phyloP scores from a whole-genome alignment of 129 eudicot species.

The Chrysanthemum seticuspe region DNA sequence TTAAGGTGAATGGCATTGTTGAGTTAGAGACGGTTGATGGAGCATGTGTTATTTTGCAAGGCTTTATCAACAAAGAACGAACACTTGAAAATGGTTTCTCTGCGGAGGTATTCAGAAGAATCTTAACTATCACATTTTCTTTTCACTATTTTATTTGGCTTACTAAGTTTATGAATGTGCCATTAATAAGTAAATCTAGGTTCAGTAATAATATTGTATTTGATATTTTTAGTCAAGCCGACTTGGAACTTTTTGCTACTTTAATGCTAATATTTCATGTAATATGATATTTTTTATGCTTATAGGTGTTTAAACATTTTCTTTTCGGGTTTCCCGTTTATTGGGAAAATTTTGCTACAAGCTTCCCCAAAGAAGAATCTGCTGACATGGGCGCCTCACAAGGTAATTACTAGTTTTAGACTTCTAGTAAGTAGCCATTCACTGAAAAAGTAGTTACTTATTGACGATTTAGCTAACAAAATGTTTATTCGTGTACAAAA shows the following conservation, averaged over 20 bases:
- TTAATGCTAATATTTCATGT: background rate
- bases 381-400: conserved; percentile 25
- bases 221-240: background rate
- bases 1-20: conserved; percentile 38
- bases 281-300: conserved; percentile 9
- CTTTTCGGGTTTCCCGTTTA: conserved; percentile 52
- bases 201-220: background rate
- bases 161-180: too few relatives aligned
- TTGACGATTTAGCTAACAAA: conserved; percentile 1
- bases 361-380: conserved; percentile 26
- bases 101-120: conserved; percentile 42
- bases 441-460: background rate
- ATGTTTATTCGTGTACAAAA: conserved; percentile 2
- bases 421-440: background rate
- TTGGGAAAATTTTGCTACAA: conserved; percentile 52
- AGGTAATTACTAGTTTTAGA: conserved; percentile 18
- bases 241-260: background rate
- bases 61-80: conserved; percentile 51
- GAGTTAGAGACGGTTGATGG: conserved; percentile 72
- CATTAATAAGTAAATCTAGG: background rate
- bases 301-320: conserved; percentile 52
- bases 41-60: conserved; percentile 41
- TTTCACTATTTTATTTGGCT: background rate
- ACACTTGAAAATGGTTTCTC: conserved; percentile 63
- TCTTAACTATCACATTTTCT: background rate